A percentile compares a stretch with the other conserved stretches of the same genome.
These are phyloP conservation scores for Petasospora fabianii DNA, from an alignment of 1,139 yeast species.

Conservation along the genomic window DNA sequence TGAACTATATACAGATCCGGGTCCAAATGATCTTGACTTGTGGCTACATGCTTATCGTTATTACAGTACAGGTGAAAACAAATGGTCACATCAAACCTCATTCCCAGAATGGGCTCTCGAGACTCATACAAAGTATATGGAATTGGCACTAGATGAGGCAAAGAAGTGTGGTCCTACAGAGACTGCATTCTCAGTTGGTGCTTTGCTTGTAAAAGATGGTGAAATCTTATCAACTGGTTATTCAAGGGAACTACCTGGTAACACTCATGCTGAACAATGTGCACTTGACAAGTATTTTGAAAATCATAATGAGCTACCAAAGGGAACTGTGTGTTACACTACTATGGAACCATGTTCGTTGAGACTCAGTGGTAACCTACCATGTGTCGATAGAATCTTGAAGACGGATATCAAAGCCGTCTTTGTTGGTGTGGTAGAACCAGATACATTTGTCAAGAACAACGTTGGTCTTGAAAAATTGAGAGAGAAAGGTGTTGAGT, in stretches of 20 bases:
- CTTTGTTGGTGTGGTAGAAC: conserved; percentile 91
- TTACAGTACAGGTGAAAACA: conserved; percentile 37
- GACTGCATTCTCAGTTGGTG: conserved; percentile 93
- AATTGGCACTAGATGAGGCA: conserved; percentile 72
- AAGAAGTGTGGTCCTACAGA: conserved; percentile 75
- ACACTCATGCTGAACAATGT: conserved; percentile 97
- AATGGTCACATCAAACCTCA: conserved; percentile 76
- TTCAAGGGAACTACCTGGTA: conserved; percentile 89
- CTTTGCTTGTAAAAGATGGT: conserved; percentile 69
- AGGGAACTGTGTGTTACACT: conserved; percentile 80
- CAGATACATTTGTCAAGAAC: conserved; percentile 78
- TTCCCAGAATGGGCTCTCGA: conserved; percentile 85
- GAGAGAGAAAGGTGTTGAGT: conserved; percentile 55
- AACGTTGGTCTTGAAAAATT: conserved; percentile 63
- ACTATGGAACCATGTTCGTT: conserved; percentile 98
- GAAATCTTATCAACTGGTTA: conserved; percentile 72
- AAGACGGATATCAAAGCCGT: conserved; percentile 59
- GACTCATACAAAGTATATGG: conserved; percentile 52
- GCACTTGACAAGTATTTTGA: conserved; percentile 73
- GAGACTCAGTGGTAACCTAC: conserved; percentile 83
- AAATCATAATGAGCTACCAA: conserved; percentile 50
- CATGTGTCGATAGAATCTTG: conserved; percentile 79
- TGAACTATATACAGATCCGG: conserved; percentile 38
- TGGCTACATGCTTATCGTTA: conserved; percentile 61
- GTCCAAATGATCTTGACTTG: conserved; percentile 37